phyloP scores from a whole-genome alignment of 768 basidiomycete genomes.

The Termitomyces sp. region DNA sequence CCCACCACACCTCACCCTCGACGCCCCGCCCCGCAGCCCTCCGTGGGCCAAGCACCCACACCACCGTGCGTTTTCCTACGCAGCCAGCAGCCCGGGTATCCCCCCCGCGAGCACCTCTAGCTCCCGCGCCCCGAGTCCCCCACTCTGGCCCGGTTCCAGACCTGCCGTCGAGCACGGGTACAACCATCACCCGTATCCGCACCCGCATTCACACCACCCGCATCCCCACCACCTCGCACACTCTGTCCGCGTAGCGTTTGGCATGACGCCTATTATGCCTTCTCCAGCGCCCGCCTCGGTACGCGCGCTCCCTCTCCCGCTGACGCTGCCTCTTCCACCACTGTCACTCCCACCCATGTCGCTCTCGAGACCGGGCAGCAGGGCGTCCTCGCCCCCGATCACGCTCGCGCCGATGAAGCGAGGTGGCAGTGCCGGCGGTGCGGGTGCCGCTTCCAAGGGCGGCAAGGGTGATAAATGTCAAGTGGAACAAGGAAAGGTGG shows the following conservation, averaged over 20 bases:
- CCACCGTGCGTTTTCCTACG: neutral
- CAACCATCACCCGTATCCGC: conserved; percentile 44
- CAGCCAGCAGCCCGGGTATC: conserved; percentile 42
- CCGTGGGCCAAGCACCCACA: neutral
- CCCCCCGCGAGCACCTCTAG: conserved; percentile 41
- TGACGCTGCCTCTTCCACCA: conserved; percentile 10
- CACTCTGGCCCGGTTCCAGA: conserved; percentile 40
- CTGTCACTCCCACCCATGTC: conserved; percentile 35
- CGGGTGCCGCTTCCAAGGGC: no score
- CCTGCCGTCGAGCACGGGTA: conserved; percentile 16
- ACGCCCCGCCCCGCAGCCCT: no score
- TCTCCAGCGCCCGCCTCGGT: no score
- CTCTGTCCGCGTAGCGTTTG: conserved; percentile 82
- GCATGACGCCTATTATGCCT: conserved; percentile 78
- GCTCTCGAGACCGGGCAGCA: conserved; percentile 49
- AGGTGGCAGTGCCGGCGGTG: no score
- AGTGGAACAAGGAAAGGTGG: no score
- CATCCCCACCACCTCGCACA: conserved; percentile 76
- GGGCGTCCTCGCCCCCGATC: conserved; percentile 68
- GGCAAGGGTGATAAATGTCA: no score
- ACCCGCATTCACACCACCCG: conserved; percentile 59
- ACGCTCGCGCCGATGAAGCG: conserved; percentile 45
- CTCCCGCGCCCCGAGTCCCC: conserved; percentile 62
- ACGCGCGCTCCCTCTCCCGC: no score
- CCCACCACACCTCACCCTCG: conserved; percentile 30